Evolutionary conservation across 139 green algal species (phyloP), one percentile per base, ranked within the genome.

Genomic region (Chlamydomonas applanata): DNA sequence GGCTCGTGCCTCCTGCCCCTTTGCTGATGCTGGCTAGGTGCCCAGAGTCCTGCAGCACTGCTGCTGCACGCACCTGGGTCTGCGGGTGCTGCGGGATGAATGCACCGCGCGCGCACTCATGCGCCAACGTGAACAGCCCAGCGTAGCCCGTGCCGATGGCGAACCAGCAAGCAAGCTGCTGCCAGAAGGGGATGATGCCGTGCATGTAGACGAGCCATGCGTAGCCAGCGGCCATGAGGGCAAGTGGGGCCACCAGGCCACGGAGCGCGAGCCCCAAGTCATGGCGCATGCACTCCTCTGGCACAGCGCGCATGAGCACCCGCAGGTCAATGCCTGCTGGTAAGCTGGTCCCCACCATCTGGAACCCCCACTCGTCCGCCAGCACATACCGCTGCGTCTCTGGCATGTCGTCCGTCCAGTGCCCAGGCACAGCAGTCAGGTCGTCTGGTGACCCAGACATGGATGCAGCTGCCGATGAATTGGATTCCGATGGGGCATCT

Each of bases 71-170:
- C 45, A 73, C 67, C 65, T 86, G 72, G 22, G 75, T 65, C 19
- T 4, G 27, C 0, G 73, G 69, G 22, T 61, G 24, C 24, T 78
- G 45, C 13, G 79, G 81, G 36, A 82, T 68, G 24, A 87, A 81
- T 4, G 44, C 25, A 45, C 78, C 75, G 33, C 69, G 67, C 4
- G 85, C 76, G 33, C 76, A 85, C n/a, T 87, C 79, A 2, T 82
- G 76, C n/a, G 79, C 85, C 7, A 84, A 40, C 36, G 79, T 75
- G 54, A 90, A 90, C 25, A 86, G 76, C 1, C 85, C 85, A 69
- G 80, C 72, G 57, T 90, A 90, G 14, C 71, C 85, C 1, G 85
- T 90, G 11, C 85, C 85, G 19, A 90, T 76, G 5, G 72, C 60
- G 0, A 81, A 1, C 57, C 77, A 86, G 57, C 68, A 79, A 0